Conservation (phyloP, 2,329 filamentous ascomycete species). For the Madurella fahalii region DNA sequence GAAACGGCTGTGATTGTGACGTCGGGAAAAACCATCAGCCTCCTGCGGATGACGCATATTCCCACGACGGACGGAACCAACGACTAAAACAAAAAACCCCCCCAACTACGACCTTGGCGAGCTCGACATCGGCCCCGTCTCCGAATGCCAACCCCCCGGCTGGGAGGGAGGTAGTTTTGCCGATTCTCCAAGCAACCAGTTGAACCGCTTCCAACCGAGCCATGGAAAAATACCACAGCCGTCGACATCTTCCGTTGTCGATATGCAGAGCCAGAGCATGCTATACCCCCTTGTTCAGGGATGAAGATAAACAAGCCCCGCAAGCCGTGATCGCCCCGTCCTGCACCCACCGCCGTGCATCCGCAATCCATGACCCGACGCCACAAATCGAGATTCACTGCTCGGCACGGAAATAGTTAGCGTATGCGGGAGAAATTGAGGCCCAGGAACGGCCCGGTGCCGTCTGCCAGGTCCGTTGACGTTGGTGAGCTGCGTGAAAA, state of each 20-base stretch:
- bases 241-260: background rate
- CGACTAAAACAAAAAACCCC: background rate
- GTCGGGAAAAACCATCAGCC: background rate
- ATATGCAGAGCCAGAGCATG: background rate
- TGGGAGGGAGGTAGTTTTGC: background rate
- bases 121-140: background rate
- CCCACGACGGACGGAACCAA: background rate
- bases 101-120: no score
- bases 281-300: background rate
- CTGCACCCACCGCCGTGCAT: conserved; percentile 1
- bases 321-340: conserved; percentile 5
- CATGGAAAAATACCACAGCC: background rate
- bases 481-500: background rate
- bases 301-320: background rate
- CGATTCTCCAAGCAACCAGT: background rate
- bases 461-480: background rate
- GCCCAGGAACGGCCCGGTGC: background rate
- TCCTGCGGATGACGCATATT: background rate
- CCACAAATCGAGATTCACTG: background rate
- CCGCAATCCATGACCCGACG: background rate
- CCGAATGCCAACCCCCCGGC: background rate
- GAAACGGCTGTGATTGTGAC: no score
- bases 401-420: conserved; percentile 1
- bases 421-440: background rate
- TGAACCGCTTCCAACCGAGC: background rate